Conservation (phyloP, 805 yeast genomes). For the Aciculoconidium aculeatum region DNA sequence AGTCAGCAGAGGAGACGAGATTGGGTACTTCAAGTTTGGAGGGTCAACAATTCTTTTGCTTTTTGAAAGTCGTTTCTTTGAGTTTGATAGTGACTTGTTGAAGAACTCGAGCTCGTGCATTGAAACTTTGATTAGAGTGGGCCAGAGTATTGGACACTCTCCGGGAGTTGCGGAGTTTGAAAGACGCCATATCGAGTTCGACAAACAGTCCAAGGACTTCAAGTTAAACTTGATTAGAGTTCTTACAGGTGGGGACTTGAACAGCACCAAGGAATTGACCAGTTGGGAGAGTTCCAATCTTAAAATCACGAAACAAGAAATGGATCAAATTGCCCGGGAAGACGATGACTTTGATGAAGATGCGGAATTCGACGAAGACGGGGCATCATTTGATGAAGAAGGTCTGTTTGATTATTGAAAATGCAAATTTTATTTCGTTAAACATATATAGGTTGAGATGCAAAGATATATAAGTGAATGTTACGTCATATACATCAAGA, state of each 20-base stretch:
- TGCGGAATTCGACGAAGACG: conserved; percentile 10
- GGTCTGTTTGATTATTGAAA: conserved; percentile 11
- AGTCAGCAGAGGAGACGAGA: conserved; percentile 68
- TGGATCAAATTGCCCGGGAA: conserved; percentile 9
- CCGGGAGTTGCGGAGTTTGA: conserved; percentile 43
- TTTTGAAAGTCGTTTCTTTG: conserved; percentile 45
- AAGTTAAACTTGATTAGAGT: conserved; percentile 49
- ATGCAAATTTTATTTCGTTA: too few species aligned
- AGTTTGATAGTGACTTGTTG: conserved; percentile 69
- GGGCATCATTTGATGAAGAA: conserved; percentile 13
- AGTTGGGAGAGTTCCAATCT: conserved; percentile 35
- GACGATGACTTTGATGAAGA: conserved; percentile 10
- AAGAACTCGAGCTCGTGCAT: conserved; percentile 61
- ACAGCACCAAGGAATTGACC: conserved; percentile 23
- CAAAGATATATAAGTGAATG: too few species aligned
- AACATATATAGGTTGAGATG: too few species aligned
- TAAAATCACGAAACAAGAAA: conserved; percentile 17
- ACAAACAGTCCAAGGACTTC: conserved; percentile 40
- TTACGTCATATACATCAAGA: too few species aligned
- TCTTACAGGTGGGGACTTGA: conserved; percentile 49
- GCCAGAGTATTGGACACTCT: conserved; percentile 85
- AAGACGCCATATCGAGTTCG: conserved; percentile 42
- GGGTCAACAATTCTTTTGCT: conserved; percentile 81
- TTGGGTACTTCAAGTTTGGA: conserved; percentile 95
- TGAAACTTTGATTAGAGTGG: conserved; percentile 83